Percentiles rank a stretch among this genome's conserved stretches.
phyloP scores from a whole-genome alignment of 768 basidiomycete species.

The Leccinum imitatum region DNA sequence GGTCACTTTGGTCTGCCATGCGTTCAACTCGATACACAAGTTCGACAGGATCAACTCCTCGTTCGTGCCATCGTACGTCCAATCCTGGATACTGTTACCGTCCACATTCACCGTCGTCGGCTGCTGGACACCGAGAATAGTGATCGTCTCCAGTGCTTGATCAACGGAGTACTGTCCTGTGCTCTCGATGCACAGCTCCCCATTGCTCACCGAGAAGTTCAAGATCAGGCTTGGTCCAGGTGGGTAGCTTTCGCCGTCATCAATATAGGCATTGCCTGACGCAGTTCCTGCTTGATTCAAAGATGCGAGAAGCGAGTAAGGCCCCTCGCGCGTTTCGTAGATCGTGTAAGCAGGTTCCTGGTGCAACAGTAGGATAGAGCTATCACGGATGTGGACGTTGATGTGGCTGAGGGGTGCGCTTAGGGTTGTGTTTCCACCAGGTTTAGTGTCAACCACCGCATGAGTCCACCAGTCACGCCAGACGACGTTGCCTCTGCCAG shows the following conservation, averaged over 20 bases:
- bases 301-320: slow-evolving; percentile 63
- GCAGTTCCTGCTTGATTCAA: slow-evolving; percentile 49
- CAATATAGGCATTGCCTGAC: slow-evolving; percentile 63
- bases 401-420: slow-evolving; percentile 75
- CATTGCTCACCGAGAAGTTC: slow-evolving; percentile 40
- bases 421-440: slow-evolving; percentile 48
- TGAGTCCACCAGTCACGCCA: slow-evolving; percentile 81
- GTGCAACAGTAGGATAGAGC: slow-evolving; percentile 66
- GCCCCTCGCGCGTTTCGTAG: slow-evolving; percentile 59
- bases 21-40: slow-evolving; percentile 46
- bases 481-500: slow-evolving; percentile 53
- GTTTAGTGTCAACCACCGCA: slow-evolving; percentile 45
- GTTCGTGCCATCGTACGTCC: slow-evolving; percentile 40
- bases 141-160: slow-evolving; percentile 51
- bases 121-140: slow-evolving; percentile 54
- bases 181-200: slow-evolving; percentile 39
- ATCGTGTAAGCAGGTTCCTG: slow-evolving; percentile 64
- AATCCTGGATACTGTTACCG: slow-evolving; percentile 33
- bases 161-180: slow-evolving; percentile 32
- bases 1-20: slow-evolving; percentile 28
- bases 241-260: slow-evolving; percentile 65
- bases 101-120: slow-evolving; percentile 43
- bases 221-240: slow-evolving; percentile 52
- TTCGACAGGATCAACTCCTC: slow-evolving; percentile 42
- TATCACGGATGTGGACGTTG: slow-evolving; percentile 71